Percentiles rank a stretch among this genome's conserved stretches.
Evolutionary conservation across 106 monocot genomes (phyloP).

Genomic region (Dendrobium officinale): DNA sequence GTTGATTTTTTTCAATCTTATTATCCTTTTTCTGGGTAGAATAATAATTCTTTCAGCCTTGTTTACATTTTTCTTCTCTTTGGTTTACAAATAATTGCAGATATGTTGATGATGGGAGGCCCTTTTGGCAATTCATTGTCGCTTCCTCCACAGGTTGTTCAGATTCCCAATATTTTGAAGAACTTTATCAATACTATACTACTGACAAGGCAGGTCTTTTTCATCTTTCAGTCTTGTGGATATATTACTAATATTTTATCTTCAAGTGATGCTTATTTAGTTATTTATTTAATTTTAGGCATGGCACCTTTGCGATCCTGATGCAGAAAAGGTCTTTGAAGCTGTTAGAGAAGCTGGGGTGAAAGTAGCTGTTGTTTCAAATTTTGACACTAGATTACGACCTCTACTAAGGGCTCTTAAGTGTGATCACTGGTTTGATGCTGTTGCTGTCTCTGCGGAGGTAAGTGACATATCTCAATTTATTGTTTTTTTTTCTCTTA

Average conservation of each 20-base stretch:
- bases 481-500: not conserved
- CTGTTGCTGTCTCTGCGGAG: conserved; percentile 94
- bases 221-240: not conserved
- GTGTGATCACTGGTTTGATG: conserved; percentile 97
- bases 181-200: conserved; percentile 89
- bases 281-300: conserved; percentile 36
- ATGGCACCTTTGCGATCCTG: conserved; percentile 89
- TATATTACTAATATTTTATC: not conserved
- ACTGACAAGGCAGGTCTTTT: conserved; percentile 62
- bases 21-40: not conserved
- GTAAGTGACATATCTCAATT: conserved; percentile 15
- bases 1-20: not conserved
- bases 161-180: conserved; percentile 84
- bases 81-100: conserved; percentile 26
- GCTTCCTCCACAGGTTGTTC: conserved; percentile 96
- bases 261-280: not conserved
- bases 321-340: conserved; percentile 78
- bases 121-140: conserved; percentile 96
- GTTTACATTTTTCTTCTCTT: not conserved
- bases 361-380: conserved; percentile 86
- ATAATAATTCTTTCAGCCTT: not conserved
- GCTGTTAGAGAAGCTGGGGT: conserved; percentile 78
- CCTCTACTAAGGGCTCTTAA: conserved; percentile 84
- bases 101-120: conserved; percentile 95
- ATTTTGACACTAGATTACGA: conserved; percentile 87